Percentiles rank a stretch among this genome's conserved stretches.
phyloP scores from a whole-genome alignment of 2,329 filamentous ascomycete species.

The Talaromyces verruculosus region DNA sequence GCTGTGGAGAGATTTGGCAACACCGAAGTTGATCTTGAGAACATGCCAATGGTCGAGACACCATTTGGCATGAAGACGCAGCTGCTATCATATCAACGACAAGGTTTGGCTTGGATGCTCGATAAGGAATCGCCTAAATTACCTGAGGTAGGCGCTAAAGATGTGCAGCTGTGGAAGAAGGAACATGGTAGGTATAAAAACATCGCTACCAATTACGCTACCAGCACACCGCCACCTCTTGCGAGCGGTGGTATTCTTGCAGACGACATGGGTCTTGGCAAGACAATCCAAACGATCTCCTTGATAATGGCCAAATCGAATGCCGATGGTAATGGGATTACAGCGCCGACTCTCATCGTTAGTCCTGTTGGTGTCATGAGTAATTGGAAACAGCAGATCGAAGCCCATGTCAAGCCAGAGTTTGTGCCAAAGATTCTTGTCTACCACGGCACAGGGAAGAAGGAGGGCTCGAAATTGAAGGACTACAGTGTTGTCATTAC shows the following conservation, averaged over 20 bases:
- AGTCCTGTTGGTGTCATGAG: constrained; percentile 84
- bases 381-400: constrained; percentile 82
- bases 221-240: constrained; percentile 58
- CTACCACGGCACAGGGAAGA: constrained; percentile 68
- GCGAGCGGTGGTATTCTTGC: constrained; percentile 81
- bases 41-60: constrained; percentile 70
- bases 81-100: constrained; percentile 74
- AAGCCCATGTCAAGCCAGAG: constrained; percentile 67
- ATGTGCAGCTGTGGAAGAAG: constrained; percentile 76
- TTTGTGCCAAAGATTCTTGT: constrained; percentile 65
- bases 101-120: constrained; percentile 80
- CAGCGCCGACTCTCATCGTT: constrained; percentile 72
- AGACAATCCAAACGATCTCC: constrained; percentile 83
- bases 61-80: constrained; percentile 64
- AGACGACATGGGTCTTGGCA: constrained; percentile 91
- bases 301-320: constrained; percentile 63
- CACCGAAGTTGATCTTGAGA: constrained; percentile 67
- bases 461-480: constrained; percentile 59
- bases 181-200: constrained; percentile 58
- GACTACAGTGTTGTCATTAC: constrained; percentile 77
- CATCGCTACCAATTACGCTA: constrained; percentile 70
- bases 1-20: constrained; percentile 69
- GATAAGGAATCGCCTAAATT: constrained; percentile 70
- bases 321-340: constrained; percentile 45
- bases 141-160: constrained; percentile 60